Evolutionary conservation across 2,329 filamentous ascomycete species (phyloP), one percentile per base, ranked within the genome.

Genomic region (Alternaria sp.): DNA sequence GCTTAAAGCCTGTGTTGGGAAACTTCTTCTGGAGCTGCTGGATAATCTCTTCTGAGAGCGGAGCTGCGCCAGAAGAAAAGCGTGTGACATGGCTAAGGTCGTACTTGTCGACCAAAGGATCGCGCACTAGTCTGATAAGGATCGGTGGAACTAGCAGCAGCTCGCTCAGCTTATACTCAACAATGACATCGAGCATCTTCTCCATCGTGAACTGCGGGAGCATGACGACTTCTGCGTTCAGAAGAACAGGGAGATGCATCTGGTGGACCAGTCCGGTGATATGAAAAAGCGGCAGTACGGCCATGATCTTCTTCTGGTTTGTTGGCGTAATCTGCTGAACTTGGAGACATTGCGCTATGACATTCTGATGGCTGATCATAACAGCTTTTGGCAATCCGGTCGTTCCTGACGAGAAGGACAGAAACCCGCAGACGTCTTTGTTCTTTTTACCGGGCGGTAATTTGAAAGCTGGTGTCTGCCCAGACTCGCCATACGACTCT

Each of bases 201-300:
- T 83, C 77, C 14, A 86, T 87, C n/a, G 83, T 87, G 76, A 91
- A 91, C 6, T 81, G 75, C 0, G 87, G 86, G 1, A 90, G 81
- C 82, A 91, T 88, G 71, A 87, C 83, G 30, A 90, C 87, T 66
- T 89, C 84, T n/a, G 86, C 86, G 69, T 91, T 90, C 42, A 89
- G 78, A 8, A 87, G 74, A 28, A 90, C 75, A 0, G 89, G 88
- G 0, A 90, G 79, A 69, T 90, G 87, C 60, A 91, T 82, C 38
- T 85, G 78, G 22, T 78, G 74, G 12, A 79, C 76, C 3, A 77
- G 67, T 1, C 75, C 72, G 7, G 75, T 77, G 12, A 79, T 77
- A 51, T 78, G 76, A 56, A 78, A 75, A 1, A 78, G 64, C 0
- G 75, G 72, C 2, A 76, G 63, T 11, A 75, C 74, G 7, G 74